Conservation (phyloP, 352 stramenopile genomes). For the Thalassiosira hispida region DNA sequence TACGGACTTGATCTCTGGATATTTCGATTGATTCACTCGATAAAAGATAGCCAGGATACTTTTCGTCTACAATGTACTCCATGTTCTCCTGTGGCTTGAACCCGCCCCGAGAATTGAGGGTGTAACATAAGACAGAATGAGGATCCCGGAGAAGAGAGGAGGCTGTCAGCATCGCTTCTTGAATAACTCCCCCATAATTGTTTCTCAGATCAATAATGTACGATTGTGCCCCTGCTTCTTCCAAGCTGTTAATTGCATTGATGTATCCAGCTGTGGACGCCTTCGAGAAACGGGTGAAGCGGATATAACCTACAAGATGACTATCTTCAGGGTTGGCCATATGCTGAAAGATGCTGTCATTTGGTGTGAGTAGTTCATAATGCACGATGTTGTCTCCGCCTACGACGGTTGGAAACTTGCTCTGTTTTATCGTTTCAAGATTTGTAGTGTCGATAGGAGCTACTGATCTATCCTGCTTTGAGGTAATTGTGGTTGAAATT, state of each 20-base stretch:
- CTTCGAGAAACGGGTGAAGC: constrained; percentile 80
- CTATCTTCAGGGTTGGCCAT: constrained; percentile 6
- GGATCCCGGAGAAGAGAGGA: constrained; percentile 78
- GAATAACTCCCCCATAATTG: constrained; percentile 79
- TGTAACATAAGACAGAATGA: constrained; percentile 78
- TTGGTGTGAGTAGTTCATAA: constrained; percentile 69
- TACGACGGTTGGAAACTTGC: constrained; percentile 36
- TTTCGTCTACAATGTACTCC: constrained; percentile 78
- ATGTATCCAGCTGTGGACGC: constrained; percentile 69
- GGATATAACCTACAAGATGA: constrained; percentile 76
- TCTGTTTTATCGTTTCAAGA: neutral
- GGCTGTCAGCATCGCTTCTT: constrained; percentile 82
- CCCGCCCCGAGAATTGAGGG: constrained; percentile 76
- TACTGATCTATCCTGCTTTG: constrained; percentile 27
- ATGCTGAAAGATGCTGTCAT: constrained; percentile 64
- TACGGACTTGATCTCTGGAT: constrained; percentile 64
- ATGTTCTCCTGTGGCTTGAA: constrained; percentile 82
- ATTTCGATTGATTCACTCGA: constrained; percentile 57
- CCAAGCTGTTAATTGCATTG: constrained; percentile 68
- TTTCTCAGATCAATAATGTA: constrained; percentile 86
- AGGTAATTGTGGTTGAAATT: constrained; percentile 50
- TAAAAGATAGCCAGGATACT: constrained; percentile 81
- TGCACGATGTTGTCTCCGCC: constrained; percentile 72
- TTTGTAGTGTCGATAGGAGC: neutral
- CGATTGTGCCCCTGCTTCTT: constrained; percentile 67